Evolutionary conservation across 345 rosid species (phyloP), one percentile per base, ranked within the genome.

Genomic region (Ailanthus altissimus): DNA sequence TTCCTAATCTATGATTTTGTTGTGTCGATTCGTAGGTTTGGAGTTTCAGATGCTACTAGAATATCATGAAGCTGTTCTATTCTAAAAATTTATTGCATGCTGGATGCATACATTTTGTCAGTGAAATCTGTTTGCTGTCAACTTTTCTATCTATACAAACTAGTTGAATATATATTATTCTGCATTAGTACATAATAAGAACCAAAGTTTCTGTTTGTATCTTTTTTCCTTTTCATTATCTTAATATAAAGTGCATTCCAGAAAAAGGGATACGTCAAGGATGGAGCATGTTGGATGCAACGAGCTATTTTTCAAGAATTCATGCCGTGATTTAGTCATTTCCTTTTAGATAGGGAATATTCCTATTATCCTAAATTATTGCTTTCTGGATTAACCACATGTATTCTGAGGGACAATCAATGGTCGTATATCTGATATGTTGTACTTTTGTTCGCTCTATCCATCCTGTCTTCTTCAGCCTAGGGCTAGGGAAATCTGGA

Each of bases 31-130:
- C 45, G 15, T 75, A 40, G 42, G 42, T 28, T 21, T 40, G 20
- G 43, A 60, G 45, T 43, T 67, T 63, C 43, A 66, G 67, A 51
- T 51, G 50, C 59, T 60, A 60, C 13, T 61, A 50, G 72, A 50
- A 12, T 11, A 21, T 53, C 23, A 18, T 28, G 67, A 46, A 32
- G 47, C 43, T 5, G 13, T 23, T 18, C 28, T 42, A 40, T 54
- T 68, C 40, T 42, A 49, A 47, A 5, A 60, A 60, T 20, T 20
- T 8, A 60, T 28, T 61, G 42, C 46, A 60, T 73, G 56, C 5
- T 58, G 25, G 15, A 58, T 67, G 65, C 40, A 61, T 61, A 16
- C 72, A 47, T 16, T 12, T 45, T 67, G 32, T 28, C 45, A 50
- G 2, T 70, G 42, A 53, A 28, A 66, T 66, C 16, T 63, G 46